Conservation (phyloP, 805 yeast genomes). For the Metschnikowia baotianmanensis region DNA sequence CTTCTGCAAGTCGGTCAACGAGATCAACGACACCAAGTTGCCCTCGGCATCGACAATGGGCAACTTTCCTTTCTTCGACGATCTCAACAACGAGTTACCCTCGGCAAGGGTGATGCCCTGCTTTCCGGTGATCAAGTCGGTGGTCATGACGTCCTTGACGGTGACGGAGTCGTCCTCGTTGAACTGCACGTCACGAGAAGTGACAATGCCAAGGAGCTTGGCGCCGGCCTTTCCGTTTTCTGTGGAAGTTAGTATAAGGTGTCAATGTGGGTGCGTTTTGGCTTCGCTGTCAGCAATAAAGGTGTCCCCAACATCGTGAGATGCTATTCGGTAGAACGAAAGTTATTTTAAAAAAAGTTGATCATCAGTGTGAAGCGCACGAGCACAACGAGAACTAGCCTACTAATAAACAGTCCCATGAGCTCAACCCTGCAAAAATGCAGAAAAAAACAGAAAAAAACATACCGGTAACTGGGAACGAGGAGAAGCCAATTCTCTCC, state of each 20-base stretch:
- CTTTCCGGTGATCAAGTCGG: constrained; percentile 77
- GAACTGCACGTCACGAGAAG: constrained; percentile 97
- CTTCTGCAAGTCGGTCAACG: constrained; percentile 96
- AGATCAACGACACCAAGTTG: constrained; percentile 79
- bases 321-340: constrained; percentile 99
- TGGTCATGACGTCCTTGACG: constrained; percentile 85
- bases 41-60: constrained; percentile 83
- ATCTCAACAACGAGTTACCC: constrained; percentile 88
- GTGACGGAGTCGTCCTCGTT: constrained; percentile 64
- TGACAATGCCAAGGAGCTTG: constrained; percentile 90
- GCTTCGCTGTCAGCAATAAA: constrained; percentile 24
- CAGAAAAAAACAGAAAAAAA: constrained; percentile 25
- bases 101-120: constrained; percentile 77
- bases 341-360: constrained; percentile 60
- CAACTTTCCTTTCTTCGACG: constrained; percentile 95
- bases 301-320: constrained; percentile 95
- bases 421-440: too few relatives aligned
- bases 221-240: constrained; percentile 86
- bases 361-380: constrained; percentile 57
- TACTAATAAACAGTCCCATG: too few relatives aligned
- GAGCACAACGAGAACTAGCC: too few relatives aligned
- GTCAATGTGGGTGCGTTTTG: not conserved
- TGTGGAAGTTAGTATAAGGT: constrained; percentile 29
- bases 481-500: constrained; percentile 81
- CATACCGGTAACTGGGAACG: constrained; percentile 99